Base-by-base conservation (phyloP, 306 rosid species). In the Dryas alaskensis region DNA sequence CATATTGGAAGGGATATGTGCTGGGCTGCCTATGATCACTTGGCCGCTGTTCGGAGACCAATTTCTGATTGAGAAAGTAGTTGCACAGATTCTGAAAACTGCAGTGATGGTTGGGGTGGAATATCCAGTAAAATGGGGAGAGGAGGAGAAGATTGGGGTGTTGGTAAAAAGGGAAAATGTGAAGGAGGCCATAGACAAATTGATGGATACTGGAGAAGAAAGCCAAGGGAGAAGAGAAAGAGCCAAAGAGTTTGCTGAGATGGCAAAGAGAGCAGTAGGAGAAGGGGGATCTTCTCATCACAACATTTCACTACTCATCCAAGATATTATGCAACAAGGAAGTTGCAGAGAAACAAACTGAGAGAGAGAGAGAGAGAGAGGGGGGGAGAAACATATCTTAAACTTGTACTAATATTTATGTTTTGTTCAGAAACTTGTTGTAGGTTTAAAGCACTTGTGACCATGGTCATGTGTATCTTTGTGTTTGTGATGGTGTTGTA, bases 1-100 rank as follows among this genome's bases (percentile, higher is more conserved):
- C 0, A 62, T 42, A 4, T 7, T 75, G 17, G 83, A 82, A 73
- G 81, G 83, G 13, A 12, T 78, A 19, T 40, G 46, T 37, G 74
- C 80, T 0, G 93, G 96, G 3, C 62, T 82, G 16, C 86, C 89
- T 5, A 14, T 79, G 71, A 10, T 82, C 3, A 82, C 84, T 12
- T 85, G 86, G 61, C 82, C 89, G 0, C 13, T 85, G 7, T 82
- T 79, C 16, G 78, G 71, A 0, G 89, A 85, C 27, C 84, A 85
- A 52, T 82, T 85, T 81, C 13, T 73, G 0, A 82, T 70, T 72
- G 89, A 85, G 69, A 79, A 73, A 51, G n/a, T 85, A 5, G 74
- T 73, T 0, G 79, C 52, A 7, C 74, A 81, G 7, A 60, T 84
- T 17, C 44, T 76, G 17, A 7, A 65, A 13, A 72, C 65, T 4